These are phyloP conservation scores for Fusarium denticulatum DNA, from an alignment of 2,329 filamentous ascomycete species.

Conservation along the genomic window DNA sequence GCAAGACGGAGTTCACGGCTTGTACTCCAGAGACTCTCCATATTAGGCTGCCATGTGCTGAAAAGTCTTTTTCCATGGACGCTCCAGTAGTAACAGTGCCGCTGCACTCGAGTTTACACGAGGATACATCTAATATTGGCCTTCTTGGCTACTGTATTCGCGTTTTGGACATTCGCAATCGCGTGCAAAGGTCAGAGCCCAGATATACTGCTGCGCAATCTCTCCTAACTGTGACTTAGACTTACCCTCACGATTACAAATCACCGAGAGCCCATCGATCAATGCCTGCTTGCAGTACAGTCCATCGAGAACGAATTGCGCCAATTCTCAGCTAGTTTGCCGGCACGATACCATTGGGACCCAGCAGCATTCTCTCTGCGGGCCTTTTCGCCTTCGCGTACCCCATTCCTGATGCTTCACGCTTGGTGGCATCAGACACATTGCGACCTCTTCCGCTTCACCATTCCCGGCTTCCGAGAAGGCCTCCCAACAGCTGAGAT, in stretches of 20 bases:
- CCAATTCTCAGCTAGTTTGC: neutral
- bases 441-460: constrained; percentile 40
- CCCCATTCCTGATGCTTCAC: constrained; percentile 38
- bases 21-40: constrained; percentile 10
- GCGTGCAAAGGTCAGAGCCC: constrained; percentile 6
- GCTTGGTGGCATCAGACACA: constrained; percentile 43
- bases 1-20: constrained; percentile 15
- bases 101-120: neutral
- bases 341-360: constrained; percentile 10
- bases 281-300: constrained; percentile 5
- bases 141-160: constrained; percentile 18
- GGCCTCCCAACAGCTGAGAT: constrained; percentile 6
- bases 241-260: constrained; percentile 35
- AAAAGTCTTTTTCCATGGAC: constrained; percentile 19
- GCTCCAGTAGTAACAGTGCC: neutral
- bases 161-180: constrained; percentile 16
- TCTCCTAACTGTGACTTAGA: neutral
- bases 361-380: constrained; percentile 31
- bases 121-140: neutral
- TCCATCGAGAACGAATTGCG: constrained; percentile 23
- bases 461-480: constrained; percentile 29
- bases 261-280: constrained; percentile 19
- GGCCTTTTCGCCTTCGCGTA: constrained; percentile 34
- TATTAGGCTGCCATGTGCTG: constrained; percentile 1
- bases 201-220: accelerated